Evolutionary conservation across 345 rosid species (phyloP), one percentile per base, ranked within the genome.

Genomic region (Eucalyptus tenuipes): DNA sequence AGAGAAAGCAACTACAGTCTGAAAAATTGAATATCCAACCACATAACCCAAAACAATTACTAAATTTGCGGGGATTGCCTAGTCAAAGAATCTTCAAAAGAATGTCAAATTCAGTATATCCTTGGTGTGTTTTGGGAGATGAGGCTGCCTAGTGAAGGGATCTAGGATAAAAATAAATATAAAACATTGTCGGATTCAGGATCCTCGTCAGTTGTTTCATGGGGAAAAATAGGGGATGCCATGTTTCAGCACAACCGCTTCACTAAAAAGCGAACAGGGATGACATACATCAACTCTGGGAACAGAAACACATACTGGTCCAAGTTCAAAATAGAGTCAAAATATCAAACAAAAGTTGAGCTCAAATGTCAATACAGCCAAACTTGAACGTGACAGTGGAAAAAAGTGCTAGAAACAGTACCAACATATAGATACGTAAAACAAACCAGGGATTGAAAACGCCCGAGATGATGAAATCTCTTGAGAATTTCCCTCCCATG

Each of bases 401-500:
- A 57, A 52, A 86, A 42, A 24, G 47, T 53, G 33, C 48, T 61
- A 87, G 49, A 91, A 88, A 86, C 89, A 86, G 88, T 82, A 88
- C 85, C 86, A 49, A 85, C 89, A 86, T 87, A 90, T 88, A 91
- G 47, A 52, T 86, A 59, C 87, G 61, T 71, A 86, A 91, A 92
- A 91, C 86, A 90, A 90, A 88, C 92, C 92, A 47, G 93, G 95
- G 93, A 91, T 87, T 16, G 88, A 88, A 92, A 90, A 91, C 68
- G 90, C 95, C 94, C 92, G 94, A 93, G 89, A 68, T 86, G 42
- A 50, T 40, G 37, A 86, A 47, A 85, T 47, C 68, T 52, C 53
- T 90, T 68, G 85, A 91, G 91, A 92, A 92, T 92, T 88, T 90
- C 92, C 92, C 91, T 91, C 93, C 92, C 88, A 59, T 53, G 87